Evolutionary conservation across 352 stramenopile genomes (phyloP).

Genomic region (Globisporangium cederbergense): DNA sequence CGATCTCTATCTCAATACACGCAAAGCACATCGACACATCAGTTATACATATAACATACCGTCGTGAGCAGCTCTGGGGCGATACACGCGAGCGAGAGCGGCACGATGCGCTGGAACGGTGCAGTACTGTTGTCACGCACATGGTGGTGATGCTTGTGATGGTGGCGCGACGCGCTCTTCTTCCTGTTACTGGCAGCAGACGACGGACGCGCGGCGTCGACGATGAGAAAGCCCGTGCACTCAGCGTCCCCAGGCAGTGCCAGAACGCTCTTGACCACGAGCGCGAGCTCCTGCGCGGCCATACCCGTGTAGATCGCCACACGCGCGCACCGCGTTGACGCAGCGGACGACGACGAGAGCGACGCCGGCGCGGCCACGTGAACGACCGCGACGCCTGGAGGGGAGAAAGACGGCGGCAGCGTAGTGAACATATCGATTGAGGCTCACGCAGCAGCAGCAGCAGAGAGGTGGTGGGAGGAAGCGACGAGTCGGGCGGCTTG

Average conservation of each 20-base stretch:
- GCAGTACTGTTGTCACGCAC: neutral
- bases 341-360: neutral
- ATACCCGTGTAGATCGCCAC: slow-evolving; percentile 63
- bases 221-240: slow-evolving; percentile 42
- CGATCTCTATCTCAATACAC: too few relatives aligned
- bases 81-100: slow-evolving; percentile 55
- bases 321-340: slow-evolving; percentile 4
- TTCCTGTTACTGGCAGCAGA: neutral
- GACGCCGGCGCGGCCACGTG: slow-evolving; percentile 9
- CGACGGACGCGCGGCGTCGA: neutral
- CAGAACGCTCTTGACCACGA: slow-evolving; percentile 36
- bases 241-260: slow-evolving; percentile 10
- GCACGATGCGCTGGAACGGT: slow-evolving; percentile 36
- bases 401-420: neutral
- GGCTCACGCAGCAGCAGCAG: neutral
- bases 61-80: slow-evolving; percentile 40
- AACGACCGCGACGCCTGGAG: slow-evolving; percentile 6
- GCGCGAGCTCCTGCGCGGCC: slow-evolving; percentile 36
- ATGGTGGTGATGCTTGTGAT: slow-evolving; percentile 1
- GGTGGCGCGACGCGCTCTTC: neutral
- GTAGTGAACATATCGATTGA: neutral
- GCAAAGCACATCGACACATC: neutral
- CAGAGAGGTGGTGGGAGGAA: neutral
- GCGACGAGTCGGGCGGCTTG: neutral
- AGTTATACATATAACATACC: neutral